phyloP scores from a whole-genome alignment of 2,329 filamentous ascomycete genomes.

The Trichoderma sp. region DNA sequence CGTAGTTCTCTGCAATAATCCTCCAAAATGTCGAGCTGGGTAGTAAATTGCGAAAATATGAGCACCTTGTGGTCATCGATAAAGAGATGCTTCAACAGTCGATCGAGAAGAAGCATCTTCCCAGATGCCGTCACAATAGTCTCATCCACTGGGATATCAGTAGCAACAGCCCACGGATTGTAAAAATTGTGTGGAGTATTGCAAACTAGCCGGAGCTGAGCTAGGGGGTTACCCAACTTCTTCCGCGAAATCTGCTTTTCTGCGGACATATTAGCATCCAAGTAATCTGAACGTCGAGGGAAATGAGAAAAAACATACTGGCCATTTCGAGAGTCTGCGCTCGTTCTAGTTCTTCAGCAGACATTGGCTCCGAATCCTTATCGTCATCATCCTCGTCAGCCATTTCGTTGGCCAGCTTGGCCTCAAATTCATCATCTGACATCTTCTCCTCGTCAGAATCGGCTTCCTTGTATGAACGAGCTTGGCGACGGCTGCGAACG shows the following conservation, averaged over 20 bases:
- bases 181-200: conserved; percentile 97
- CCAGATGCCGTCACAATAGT: conserved; percentile 82
- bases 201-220: conserved; percentile 88
- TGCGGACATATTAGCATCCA: conserved; percentile 35
- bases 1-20: conserved; percentile 79
- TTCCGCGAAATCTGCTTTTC: conserved; percentile 85
- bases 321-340: conserved; percentile 71
- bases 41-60: conserved; percentile 96
- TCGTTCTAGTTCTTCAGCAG: conserved; percentile 61
- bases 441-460: conserved; percentile 60
- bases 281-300: background rate
- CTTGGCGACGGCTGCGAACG: conserved; percentile 51
- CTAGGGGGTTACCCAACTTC: conserved; percentile 88
- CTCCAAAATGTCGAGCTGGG: conserved; percentile 84
- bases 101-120: conserved; percentile 93
- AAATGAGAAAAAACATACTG: conserved; percentile 50
- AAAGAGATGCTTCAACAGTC: conserved; percentile 75
- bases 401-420: conserved; percentile 66
- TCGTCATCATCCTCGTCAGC: conserved; percentile 41
- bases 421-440: conserved; percentile 82
- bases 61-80: conserved; percentile 79
- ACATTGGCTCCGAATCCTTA: conserved; percentile 32
- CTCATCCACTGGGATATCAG: conserved; percentile 66
- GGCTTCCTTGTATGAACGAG: conserved; percentile 51
- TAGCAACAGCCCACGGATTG: conserved; percentile 72